Percentiles rank a stretch among this genome's conserved stretches.
phyloP scores from a whole-genome alignment of 768 basidiomycete species.

The Tulasnella sp. region DNA sequence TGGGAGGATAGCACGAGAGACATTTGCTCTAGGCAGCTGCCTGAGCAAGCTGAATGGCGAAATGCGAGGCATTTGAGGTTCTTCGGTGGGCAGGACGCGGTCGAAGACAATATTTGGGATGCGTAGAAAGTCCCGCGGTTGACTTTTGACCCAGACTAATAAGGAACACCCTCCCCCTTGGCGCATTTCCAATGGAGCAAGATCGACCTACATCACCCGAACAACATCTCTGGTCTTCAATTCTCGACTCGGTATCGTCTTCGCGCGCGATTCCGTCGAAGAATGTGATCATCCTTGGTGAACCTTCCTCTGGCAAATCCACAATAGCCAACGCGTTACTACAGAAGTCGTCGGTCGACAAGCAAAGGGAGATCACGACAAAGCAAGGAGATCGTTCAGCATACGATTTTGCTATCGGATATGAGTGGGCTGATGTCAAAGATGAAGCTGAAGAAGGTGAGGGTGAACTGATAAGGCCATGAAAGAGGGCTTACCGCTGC shows the following conservation, averaged over 20 bases:
- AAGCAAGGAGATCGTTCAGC: slow-evolving; percentile 41
- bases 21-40: neutral
- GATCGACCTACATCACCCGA: slow-evolving; percentile 15
- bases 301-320: slow-evolving; percentile 69
- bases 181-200: neutral
- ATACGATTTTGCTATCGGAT: slow-evolving; percentile 77
- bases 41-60: neutral
- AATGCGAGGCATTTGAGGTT: neutral
- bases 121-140: neutral
- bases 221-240: slow-evolving; percentile 84
- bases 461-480: slow-evolving; percentile 19
- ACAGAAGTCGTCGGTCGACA: slow-evolving; percentile 47
- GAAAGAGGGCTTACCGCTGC: neutral
- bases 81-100: neutral
- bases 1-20: neutral
- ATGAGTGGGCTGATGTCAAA: slow-evolving; percentile 80
- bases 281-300: slow-evolving; percentile 75
- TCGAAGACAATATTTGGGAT: neutral
- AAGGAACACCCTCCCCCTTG: neutral
- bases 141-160: neutral
- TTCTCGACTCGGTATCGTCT: slow-evolving; percentile 76
- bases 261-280: slow-evolving; percentile 75
- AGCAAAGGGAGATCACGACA: slow-evolving; percentile 8
- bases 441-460: slow-evolving; percentile 92
- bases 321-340: slow-evolving; percentile 59